Conservation (phyloP, 2,329 filamentous ascomycete species). For the Stenocarpella maydis region DNA sequence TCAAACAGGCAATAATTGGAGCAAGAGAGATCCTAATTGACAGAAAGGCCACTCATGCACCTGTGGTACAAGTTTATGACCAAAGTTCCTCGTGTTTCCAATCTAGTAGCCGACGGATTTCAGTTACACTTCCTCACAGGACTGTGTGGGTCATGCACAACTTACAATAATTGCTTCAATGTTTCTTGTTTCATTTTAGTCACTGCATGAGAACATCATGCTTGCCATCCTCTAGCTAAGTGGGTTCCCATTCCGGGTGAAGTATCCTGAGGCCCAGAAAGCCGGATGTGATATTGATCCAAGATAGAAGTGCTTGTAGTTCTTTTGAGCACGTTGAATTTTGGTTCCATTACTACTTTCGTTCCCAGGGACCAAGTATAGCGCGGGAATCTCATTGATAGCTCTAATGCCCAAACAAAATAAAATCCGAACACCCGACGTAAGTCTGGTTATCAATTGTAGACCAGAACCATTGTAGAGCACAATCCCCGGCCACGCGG, state of each 20-base stretch:
- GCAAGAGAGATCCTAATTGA: too few relatives aligned
- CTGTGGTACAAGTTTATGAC: too few relatives aligned
- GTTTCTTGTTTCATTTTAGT: background rate
- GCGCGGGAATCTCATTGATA: background rate
- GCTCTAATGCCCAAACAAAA: constrained; percentile 17
- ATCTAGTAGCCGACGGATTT: too few relatives aligned
- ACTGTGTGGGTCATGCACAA: too few relatives aligned
- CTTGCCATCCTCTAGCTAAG: background rate
- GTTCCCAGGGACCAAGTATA: background rate
- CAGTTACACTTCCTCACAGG: too few relatives aligned
- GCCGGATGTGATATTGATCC: background rate
- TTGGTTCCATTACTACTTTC: background rate
- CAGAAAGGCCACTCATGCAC: too few relatives aligned
- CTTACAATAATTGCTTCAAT: background rate
- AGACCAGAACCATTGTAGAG: constrained; percentile 27
- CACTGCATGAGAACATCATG: background rate
- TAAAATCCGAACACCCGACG: constrained; percentile 27
- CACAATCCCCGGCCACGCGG: constrained; percentile 21
- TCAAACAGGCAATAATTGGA: too few relatives aligned
- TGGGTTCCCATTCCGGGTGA: too few relatives aligned
- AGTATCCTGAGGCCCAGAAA: background rate
- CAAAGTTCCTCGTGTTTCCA: too few relatives aligned
- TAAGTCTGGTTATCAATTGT: constrained; percentile 28
- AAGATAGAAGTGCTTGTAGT: background rate
- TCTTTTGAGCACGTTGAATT: background rate